Conservation (phyloP, 148 eudicot genomes). For the Silene latifolia region DNA sequence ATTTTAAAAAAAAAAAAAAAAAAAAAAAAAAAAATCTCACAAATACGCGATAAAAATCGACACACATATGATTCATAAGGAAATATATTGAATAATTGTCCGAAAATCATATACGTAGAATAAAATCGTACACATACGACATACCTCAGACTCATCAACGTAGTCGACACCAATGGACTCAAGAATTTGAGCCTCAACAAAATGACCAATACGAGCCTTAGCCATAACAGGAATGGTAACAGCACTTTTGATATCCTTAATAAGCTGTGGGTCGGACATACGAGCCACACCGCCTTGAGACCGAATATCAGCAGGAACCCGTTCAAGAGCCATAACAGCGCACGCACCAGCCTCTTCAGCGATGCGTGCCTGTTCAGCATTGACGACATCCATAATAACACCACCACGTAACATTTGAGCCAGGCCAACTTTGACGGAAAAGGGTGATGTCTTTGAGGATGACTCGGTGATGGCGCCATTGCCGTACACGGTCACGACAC, state of each 20-base stretch:
- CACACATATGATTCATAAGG: too few relatives aligned
- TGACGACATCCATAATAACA: slow-evolving; percentile 95
- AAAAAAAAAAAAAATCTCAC: too few relatives aligned
- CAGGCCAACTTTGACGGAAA: slow-evolving; percentile 90
- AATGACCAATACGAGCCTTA: slow-evolving; percentile 87
- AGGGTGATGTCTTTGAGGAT: slow-evolving; percentile 58
- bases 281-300: slow-evolving; percentile 94
- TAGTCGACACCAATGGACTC: slow-evolving; percentile 83
- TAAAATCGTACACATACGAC: not conserved
- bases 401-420: slow-evolving; percentile 99
- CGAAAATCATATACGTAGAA: too few relatives aligned
- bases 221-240: slow-evolving; percentile 97
- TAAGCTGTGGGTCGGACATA: slow-evolving; percentile 89
- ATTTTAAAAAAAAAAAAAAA: too few relatives aligned
- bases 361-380: slow-evolving; percentile 74
- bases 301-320: slow-evolving; percentile 93
- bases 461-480: slow-evolving; percentile 70
- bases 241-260: slow-evolving; percentile 82
- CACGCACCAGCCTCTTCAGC: slow-evolving; percentile 98
- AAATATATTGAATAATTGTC: too few relatives aligned
- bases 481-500: slow-evolving; percentile 68
- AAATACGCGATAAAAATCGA: too few relatives aligned
- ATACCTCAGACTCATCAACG: slow-evolving; percentile 71
- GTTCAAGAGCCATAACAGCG: slow-evolving; percentile 94
- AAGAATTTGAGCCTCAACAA: slow-evolving; percentile 89